Evolutionary conservation across 1,139 yeast species (phyloP).

Genomic region (Kodamaea arcana): DNA sequence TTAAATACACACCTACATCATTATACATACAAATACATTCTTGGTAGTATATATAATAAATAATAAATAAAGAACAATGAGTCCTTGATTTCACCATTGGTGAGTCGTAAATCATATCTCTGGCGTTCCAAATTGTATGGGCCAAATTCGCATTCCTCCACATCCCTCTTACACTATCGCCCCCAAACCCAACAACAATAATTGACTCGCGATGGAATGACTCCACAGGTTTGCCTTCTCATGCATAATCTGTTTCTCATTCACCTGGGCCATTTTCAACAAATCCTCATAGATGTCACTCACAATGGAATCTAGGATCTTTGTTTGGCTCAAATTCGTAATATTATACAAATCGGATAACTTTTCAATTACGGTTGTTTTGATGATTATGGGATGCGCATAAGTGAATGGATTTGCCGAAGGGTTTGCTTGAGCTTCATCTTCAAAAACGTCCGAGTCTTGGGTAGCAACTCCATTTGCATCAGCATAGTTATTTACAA

Average conservation of each 20-base stretch:
- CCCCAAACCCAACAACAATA: slow-evolving; percentile 55
- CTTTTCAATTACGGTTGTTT: slow-evolving; percentile 60
- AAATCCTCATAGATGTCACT: slow-evolving; percentile 59
- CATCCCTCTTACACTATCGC: slow-evolving; percentile 42
- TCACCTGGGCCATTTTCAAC: slow-evolving; percentile 49
- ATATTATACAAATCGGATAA: slow-evolving; percentile 48
- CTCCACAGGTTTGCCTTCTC: slow-evolving; percentile 55
- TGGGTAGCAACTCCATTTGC: slow-evolving; percentile 5
- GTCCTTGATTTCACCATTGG: not conserved
- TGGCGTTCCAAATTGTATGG: too few species aligned
- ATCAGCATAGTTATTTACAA: slow-evolving; percentile 43
- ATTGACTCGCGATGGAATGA: slow-evolving; percentile 56
- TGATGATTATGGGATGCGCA: slow-evolving; percentile 34
- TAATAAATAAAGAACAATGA: slow-evolving; percentile 3
- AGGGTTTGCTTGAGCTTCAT: slow-evolving; percentile 1
- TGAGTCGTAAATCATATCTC: too few species aligned
- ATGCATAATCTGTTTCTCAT: slow-evolving; percentile 41
- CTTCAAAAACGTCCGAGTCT: not conserved
- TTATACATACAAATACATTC: not conserved
- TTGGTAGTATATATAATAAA: not conserved
- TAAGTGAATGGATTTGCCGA: slow-evolving; percentile 6
- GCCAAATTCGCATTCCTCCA: not conserved
- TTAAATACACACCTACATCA: too few species aligned
- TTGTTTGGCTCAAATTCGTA: slow-evolving; percentile 46
- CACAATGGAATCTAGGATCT: slow-evolving; percentile 49